Conservation (phyloP, 306 rosid species). For the Mimosa bimucronata region DNA sequence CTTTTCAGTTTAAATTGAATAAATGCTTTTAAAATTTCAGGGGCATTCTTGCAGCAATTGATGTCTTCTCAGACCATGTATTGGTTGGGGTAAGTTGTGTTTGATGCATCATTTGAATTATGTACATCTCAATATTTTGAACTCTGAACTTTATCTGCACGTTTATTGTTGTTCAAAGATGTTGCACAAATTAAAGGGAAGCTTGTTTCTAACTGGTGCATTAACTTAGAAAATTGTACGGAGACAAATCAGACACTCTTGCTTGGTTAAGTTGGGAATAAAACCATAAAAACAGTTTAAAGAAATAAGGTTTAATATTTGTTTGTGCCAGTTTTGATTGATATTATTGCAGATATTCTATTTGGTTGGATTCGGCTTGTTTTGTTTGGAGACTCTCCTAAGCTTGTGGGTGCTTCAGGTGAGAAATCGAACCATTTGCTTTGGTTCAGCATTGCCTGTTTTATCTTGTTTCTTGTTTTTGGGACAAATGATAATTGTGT, state of each 20-base stretch:
- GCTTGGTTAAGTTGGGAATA: neutral
- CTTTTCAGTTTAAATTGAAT: constrained; percentile 21
- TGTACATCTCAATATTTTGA: constrained; percentile 2
- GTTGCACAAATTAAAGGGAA: constrained; percentile 9
- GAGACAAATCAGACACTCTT: constrained; percentile 12
- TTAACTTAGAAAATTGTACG: constrained; percentile 23
- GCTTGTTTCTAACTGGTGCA: constrained; percentile 17
- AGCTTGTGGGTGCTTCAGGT: constrained; percentile 98
- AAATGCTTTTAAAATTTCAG: constrained; percentile 52
- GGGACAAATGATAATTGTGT: neutral
- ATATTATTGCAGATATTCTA: constrained; percentile 74
- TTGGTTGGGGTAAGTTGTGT: constrained; percentile 88
- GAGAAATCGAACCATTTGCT: constrained; percentile 24
- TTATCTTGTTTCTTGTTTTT: neutral
- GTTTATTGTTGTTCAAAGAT: constrained; percentile 6
- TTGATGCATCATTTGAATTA: neutral
- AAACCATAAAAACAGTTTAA: neutral
- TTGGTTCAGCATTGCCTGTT: constrained; percentile 20
- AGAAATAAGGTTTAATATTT: neutral
- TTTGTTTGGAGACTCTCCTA: constrained; percentile 95
- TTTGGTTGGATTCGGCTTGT: constrained; percentile 83
- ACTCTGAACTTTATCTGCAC: neutral
- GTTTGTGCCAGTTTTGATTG: neutral
- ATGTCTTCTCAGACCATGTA: constrained; percentile 74
- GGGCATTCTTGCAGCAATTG: constrained; percentile 94